Evolutionary conservation across 129 eudicot genomes (phyloP), one percentile per base, ranked within the genome.

Genomic region (Helichrysum umbraculigerum): DNA sequence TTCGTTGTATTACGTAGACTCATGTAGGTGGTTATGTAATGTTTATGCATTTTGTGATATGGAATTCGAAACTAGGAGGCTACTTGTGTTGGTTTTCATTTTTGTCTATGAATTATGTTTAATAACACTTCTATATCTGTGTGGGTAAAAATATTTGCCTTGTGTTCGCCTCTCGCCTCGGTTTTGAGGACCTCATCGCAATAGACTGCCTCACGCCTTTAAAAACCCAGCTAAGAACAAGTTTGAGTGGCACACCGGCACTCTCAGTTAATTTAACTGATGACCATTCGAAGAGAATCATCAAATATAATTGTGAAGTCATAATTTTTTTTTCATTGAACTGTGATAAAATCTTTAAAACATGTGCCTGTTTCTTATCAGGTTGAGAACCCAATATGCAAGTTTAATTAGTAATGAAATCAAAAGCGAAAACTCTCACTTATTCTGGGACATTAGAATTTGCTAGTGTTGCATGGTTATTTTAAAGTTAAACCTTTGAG

Each of bases 271-370:
- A 37, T 19, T 52, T 41, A n/a, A 22, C 56, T 35, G 30, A 39
- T 77, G 62, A 58, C 58, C 32, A n/a, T n/a, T 25, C 68, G 17
- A 28, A 69, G 60, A 68, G n/a, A 57, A 58, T 57, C 21, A 77
- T 68, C 69, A n/a, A 58, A 29, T 58, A 44, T 29, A 77, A n/a
- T 44, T 57, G 15, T 37, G 28, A 9, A 57, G 35, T 69, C 44
- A 60, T 41, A 16, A 68, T n/a, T 19, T 14, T 20, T 68, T 76
- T 33, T 10, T 66, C 28, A 7, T 17, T 76, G 6, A 17, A 37
- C 35, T 19, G 50, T 37, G 32, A 15, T 25, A 37, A 39, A 76
- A 47, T 47, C 58, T 25, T 50, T 28, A 29, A 75, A 50, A 51
- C 79, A 76, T 32, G 66, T 52, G 52, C 21, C 25, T 66, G 35